Conservation (phyloP, 2,329 filamentous ascomycete genomes). For the Sporothrix dimorphospora region DNA sequence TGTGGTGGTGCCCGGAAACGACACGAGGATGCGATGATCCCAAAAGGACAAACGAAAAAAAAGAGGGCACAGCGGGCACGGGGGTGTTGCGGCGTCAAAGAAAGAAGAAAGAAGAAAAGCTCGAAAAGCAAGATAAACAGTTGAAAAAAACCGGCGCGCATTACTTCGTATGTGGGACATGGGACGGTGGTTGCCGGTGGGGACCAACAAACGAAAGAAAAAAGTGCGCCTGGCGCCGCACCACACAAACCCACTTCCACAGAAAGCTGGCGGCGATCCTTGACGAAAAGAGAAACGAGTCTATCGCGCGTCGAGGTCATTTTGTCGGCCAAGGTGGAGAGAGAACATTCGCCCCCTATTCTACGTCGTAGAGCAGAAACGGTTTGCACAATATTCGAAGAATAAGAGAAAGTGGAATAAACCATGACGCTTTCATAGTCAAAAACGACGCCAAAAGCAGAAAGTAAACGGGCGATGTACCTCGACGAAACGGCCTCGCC, state of each 20-base stretch:
- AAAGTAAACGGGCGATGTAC: background rate
- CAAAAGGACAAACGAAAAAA: background rate
- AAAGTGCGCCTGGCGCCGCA: background rate
- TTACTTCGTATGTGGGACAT: background rate
- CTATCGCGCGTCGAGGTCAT: background rate
- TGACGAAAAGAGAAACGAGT: constrained; percentile 4
- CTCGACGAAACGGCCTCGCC: background rate
- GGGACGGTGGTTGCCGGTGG: background rate
- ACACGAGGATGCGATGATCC: background rate
- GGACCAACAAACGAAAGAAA: background rate
- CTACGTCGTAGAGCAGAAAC: background rate
- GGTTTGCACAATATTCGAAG: background rate
- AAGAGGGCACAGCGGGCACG: background rate
- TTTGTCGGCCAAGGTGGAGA: background rate
- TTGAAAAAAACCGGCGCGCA: background rate
- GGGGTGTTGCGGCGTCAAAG: background rate
- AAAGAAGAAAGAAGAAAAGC: background rate
- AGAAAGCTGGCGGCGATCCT: constrained; percentile 2
- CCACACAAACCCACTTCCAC: background rate
- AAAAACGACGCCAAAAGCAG: background rate
- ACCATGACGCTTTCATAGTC: no score
- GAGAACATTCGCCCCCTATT: background rate
- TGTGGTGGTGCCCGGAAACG: constrained; percentile 3
- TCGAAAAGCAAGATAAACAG: no score
- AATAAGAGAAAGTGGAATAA: background rate